Evolutionary conservation across 2,329 filamentous ascomycete genomes (phyloP).

Genomic region (Colletotrichum noveboracense): DNA sequence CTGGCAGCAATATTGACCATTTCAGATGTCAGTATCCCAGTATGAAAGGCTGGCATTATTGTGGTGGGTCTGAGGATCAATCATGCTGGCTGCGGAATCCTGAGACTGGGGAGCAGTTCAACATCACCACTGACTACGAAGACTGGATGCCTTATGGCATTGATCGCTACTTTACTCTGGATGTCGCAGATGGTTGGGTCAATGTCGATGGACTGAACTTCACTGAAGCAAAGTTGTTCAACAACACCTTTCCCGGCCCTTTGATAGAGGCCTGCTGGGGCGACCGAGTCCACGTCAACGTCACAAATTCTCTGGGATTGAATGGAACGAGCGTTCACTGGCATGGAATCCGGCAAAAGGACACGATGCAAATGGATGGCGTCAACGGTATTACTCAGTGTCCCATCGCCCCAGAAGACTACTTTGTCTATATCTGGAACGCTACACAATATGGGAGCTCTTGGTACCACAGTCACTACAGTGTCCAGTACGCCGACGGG

Average conservation of each 20-base stretch:
- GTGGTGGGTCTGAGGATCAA: slow-evolving; percentile 28
- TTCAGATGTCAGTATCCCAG: slow-evolving; percentile 30
- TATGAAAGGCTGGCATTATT: slow-evolving; percentile 28
- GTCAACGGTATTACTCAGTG: slow-evolving; percentile 49
- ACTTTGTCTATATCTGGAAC: slow-evolving; percentile 27
- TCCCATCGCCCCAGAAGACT: slow-evolving; percentile 55
- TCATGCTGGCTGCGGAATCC: slow-evolving; percentile 30
- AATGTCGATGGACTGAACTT: slow-evolving; percentile 29
- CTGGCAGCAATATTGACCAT: not conserved
- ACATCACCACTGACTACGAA: slow-evolving; percentile 33
- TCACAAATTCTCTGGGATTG: slow-evolving; percentile 63
- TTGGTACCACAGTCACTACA: slow-evolving; percentile 48
- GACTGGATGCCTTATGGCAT: slow-evolving; percentile 24
- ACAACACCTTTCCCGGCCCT: slow-evolving; percentile 29
- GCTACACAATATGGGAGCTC: slow-evolving; percentile 42
- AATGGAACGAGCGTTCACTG: slow-evolving; percentile 58
- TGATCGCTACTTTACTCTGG: slow-evolving; percentile 25
- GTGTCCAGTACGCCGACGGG: slow-evolving; percentile 53
- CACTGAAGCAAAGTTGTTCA: slow-evolving; percentile 28
- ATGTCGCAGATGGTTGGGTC: slow-evolving; percentile 19
- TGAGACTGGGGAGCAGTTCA: slow-evolving; percentile 24
- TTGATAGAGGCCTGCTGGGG: slow-evolving; percentile 34
- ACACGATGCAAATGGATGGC: slow-evolving; percentile 28
- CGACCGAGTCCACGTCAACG: slow-evolving; percentile 48
- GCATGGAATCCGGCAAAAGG: slow-evolving; percentile 56